phyloP scores from a whole-genome alignment of 164 flowering plant genomes.

The Chloranthus sessilifolius region DNA sequence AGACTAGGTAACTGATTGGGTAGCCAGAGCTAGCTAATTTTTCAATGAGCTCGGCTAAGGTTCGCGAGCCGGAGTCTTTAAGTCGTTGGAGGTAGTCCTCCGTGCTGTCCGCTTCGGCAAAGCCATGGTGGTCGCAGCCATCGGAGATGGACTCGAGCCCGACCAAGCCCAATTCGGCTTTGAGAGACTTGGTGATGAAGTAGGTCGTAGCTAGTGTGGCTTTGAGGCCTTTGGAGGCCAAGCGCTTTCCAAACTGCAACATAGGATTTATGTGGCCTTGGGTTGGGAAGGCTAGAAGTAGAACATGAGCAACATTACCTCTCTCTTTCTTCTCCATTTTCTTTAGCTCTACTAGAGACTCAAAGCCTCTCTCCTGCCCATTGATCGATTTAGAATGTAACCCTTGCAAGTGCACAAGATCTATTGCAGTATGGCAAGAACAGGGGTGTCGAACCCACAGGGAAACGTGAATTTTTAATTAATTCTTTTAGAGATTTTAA shows the following conservation, averaged over 20 bases:
- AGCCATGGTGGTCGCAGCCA: slow-evolving; percentile 12
- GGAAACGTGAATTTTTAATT: too few species aligned
- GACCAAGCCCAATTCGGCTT: background rate
- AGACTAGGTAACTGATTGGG: slow-evolving; percentile 26
- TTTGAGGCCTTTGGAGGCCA: slow-evolving; percentile 21
- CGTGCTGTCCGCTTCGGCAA: background rate
- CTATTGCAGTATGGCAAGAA: too few species aligned
- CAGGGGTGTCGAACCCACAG: too few species aligned
- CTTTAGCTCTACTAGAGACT: too few species aligned
- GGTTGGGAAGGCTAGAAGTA: slow-evolving; percentile 20
- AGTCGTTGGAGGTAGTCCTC: slow-evolving; percentile 13
- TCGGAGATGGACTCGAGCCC: slow-evolving; percentile 18
- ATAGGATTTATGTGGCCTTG: slow-evolving; percentile 33
- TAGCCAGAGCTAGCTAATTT: background rate
- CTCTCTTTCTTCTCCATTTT: slow-evolving; percentile 1
- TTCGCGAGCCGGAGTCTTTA: slow-evolving; percentile 5
- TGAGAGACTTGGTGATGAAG: slow-evolving; percentile 6
- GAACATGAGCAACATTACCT: slow-evolving; percentile 11
- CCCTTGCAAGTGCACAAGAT: too few species aligned
- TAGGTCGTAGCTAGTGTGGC: slow-evolving; percentile 14
- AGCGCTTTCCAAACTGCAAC: slow-evolving; percentile 24
- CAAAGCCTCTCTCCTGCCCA: too few species aligned
- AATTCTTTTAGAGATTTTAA: too few species aligned
- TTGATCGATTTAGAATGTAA: too few species aligned
- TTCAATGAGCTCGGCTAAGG: slow-evolving; percentile 22